A percentile compares a stretch with the other conserved stretches of the same genome.
These are phyloP conservation scores for Rosellinia necatrix DNA, from an alignment of 2,329 filamentous ascomycete species.

Conservation along the genomic window DNA sequence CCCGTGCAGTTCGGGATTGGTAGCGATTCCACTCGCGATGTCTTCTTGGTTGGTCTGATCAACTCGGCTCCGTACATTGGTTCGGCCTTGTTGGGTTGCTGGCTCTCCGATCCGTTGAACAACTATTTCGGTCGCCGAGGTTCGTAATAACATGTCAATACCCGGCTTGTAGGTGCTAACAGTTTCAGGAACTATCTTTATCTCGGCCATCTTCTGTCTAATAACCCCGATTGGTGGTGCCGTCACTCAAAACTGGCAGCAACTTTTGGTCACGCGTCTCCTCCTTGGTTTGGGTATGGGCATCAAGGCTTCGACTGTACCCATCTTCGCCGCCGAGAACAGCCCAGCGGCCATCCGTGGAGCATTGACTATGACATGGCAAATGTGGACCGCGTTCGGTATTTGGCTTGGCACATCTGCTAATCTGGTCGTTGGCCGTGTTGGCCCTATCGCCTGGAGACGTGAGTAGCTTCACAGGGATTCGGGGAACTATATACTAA, in stretches of 20 bases:
- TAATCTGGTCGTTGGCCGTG: constrained; percentile 57
- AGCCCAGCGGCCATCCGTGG: constrained; percentile 71
- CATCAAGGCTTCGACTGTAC: constrained; percentile 71
- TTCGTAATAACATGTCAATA: constrained; percentile 10
- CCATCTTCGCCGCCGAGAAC: constrained; percentile 77
- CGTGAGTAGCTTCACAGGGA: constrained; percentile 17
- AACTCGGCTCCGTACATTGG: constrained; percentile 54
- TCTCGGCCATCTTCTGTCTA: constrained; percentile 73
- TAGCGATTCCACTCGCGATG: constrained; percentile 24
- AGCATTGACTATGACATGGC: constrained; percentile 83
- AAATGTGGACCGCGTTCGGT: constrained; percentile 67
- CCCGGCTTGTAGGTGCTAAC: constrained; percentile 11
- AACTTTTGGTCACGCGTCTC: constrained; percentile 67
- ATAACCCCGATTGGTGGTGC: constrained; percentile 49
- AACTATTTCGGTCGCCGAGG: constrained; percentile 63
- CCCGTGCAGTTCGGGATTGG: constrained; percentile 59
- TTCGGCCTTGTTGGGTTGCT: constrained; percentile 57
- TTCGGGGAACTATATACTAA: neutral
- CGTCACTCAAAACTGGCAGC: constrained; percentile 51
- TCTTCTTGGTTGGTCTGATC: constrained; percentile 58
- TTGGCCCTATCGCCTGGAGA: constrained; percentile 42
- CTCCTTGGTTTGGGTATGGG: constrained; percentile 79
- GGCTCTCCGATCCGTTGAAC: constrained; percentile 64
- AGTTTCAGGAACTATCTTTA: constrained; percentile 71
- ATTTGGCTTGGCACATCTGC: constrained; percentile 65